phyloP scores from a whole-genome alignment of 805 yeast species.

The Candida saitoana region DNA sequence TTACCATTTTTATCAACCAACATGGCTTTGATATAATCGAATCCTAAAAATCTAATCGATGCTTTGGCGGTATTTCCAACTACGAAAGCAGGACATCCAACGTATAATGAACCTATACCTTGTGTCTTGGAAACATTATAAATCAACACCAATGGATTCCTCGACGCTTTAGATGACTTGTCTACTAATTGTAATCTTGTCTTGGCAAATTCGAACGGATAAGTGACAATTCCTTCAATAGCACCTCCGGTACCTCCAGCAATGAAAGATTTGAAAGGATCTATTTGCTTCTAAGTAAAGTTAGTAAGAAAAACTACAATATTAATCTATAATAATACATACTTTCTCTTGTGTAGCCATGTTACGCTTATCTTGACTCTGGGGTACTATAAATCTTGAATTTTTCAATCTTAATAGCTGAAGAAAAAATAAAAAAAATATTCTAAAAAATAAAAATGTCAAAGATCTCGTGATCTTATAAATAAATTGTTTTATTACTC shows the following conservation, averaged over 20 bases:
- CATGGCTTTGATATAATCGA: conserved; percentile 76
- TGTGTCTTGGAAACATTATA: conserved; percentile 70
- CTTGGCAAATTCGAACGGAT: conserved; percentile 96
- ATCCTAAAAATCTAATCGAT: conserved; percentile 89
- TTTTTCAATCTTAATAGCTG: neutral
- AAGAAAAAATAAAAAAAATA: neutral
- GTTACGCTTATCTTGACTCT: neutral
- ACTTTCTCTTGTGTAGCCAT: conserved; percentile 3
- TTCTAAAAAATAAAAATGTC: too few relatives aligned
- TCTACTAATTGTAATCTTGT: conserved; percentile 83
- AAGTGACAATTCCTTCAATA: conserved; percentile 85
- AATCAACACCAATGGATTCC: conserved; percentile 82
- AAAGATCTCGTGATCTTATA: too few relatives aligned
- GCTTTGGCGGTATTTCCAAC: conserved; percentile 96
- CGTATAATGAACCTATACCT: conserved; percentile 76
- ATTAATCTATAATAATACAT: neutral
- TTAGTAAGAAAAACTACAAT: neutral
- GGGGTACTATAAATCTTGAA: neutral
- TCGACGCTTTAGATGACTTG: conserved; percentile 57
- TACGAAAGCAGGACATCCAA: conserved; percentile 95
- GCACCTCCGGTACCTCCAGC: conserved; percentile 99
- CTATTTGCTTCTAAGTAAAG: conserved; percentile 37
- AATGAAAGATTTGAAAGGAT: conserved; percentile 75
- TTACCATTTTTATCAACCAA: conserved; percentile 83
- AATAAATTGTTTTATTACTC: neutral